Conservation (phyloP, 441 rosid genomes). For the Erodium chrysanthum region DNA sequence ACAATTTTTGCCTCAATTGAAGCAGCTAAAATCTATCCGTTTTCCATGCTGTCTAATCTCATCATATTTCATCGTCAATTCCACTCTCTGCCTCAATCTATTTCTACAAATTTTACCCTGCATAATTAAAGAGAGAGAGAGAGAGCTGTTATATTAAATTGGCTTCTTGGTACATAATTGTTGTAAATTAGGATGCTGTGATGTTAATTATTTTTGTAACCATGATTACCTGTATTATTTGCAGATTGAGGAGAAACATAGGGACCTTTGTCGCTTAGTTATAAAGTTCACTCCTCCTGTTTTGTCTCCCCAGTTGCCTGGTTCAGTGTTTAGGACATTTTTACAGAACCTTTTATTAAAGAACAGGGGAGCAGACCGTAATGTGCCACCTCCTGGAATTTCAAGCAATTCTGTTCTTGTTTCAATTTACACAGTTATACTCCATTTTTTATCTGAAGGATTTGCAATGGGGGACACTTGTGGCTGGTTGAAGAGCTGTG, state of each 20-base stretch:
- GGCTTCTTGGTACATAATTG: background rate
- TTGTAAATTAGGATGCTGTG: background rate
- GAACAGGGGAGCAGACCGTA: constrained; percentile 83
- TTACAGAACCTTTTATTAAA: constrained; percentile 75
- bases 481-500: constrained; percentile 51
- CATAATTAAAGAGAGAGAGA: background rate
- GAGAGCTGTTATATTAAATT: background rate
- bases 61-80: background rate
- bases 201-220: background rate
- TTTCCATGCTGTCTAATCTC: background rate
- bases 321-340: constrained; percentile 82
- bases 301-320: constrained; percentile 67
- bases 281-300: constrained; percentile 82
- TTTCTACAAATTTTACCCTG: background rate
- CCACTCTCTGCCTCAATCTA: background rate
- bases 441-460: constrained; percentile 93
- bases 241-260: constrained; percentile 94
- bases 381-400: constrained; percentile 69
- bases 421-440: constrained; percentile 73
- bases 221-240: constrained; percentile 15
- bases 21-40: background rate
- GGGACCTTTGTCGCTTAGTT: constrained; percentile 83
- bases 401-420: constrained; percentile 84
- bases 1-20: background rate
- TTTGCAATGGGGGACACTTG: constrained; percentile 42